phyloP scores from a whole-genome alignment of 805 yeast species.

The Wickerhamiella shivajii region DNA sequence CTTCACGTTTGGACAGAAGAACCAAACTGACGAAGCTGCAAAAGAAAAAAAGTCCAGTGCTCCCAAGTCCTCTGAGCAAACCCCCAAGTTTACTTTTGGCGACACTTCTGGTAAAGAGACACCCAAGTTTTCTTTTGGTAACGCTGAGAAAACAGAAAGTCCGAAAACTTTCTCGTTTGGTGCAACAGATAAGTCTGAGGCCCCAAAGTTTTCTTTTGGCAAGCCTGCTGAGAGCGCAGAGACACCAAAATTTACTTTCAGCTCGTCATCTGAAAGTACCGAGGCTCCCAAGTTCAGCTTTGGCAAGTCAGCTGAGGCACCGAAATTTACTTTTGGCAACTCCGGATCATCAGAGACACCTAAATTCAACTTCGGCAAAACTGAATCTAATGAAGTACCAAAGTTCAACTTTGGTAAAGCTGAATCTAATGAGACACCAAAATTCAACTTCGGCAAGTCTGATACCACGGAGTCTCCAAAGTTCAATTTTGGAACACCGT shows the following conservation, averaged over 20 bases:
- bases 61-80: background rate
- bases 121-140: conserved; percentile 18
- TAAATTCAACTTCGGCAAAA: background rate
- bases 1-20: conserved; percentile 2
- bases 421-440: conserved; percentile 1
- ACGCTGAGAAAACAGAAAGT: background rate
- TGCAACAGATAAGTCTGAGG: conserved; percentile 1
- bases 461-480: conserved; percentile 1
- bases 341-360: background rate
- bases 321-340: conserved; percentile 12
- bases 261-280: conserved; percentile 3
- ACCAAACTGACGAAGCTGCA: background rate
- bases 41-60: background rate
- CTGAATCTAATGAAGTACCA: conserved; percentile 11
- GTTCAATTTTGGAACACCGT: conserved; percentile 11
- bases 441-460: conserved; percentile 12
- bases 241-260: conserved; percentile 15
- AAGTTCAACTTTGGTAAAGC: conserved; percentile 13
- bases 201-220: conserved; percentile 18
- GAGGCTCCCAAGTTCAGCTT: conserved; percentile 9
- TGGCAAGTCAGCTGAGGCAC: conserved; percentile 13
- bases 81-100: conserved; percentile 11
- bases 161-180: background rate
- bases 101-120: conserved; percentile 2
- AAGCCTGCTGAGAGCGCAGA: conserved; percentile 10